Base-by-base conservation (phyloP, 2,329 filamentous ascomycete genomes). In the Aspergillus phoenicis region DNA sequence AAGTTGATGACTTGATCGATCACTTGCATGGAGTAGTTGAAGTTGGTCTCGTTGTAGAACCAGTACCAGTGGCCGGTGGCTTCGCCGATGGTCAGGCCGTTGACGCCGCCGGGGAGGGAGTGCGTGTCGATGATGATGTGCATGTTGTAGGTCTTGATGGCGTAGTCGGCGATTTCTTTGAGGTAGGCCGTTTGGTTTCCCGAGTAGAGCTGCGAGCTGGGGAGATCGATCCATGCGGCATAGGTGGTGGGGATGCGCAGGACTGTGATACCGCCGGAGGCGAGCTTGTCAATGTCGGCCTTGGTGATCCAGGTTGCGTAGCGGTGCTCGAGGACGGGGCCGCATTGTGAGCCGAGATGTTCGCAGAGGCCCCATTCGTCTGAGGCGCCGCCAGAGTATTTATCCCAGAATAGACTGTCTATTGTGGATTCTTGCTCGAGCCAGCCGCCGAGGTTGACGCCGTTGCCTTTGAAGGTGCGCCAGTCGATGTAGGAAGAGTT, bases 101-200 rank as follows among this genome's bases (percentile, higher is more conserved):
- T 71, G 0, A 64, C 61, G 5, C 70, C 70, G 5, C 69, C 70
- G 1, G 70, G 70, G 1, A 72, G 62, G 1, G 66, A 70, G 49
- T 72, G 70, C 2, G 71, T 54, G n/a, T 71, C 70, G 22, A 72
- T 22, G 6, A 71, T 58, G 13, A 72, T 62, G 24, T 70, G 70
- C 70, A 71, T 72, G 15, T 52, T 53, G 33, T 72, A 64, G 26
- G 58, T 61, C 2, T 52, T 41, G 41, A 71, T 71, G 1, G 68
- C 69, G 47, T 72, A 64, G 13, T 62, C 59, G 0, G 70, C 62
- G 13, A 72, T 70, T 8, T 60, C 39, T 7, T 58, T 59, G 4
- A 71, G 57, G 49, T 70, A 60, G 3, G 26, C n/a, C 4, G 59
- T 63, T 49, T 71, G 70, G 13, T 65, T 59, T 2, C 70, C 70